Conservation (phyloP, 768 basidiomycete species). For the Trametes elegans region DNA sequence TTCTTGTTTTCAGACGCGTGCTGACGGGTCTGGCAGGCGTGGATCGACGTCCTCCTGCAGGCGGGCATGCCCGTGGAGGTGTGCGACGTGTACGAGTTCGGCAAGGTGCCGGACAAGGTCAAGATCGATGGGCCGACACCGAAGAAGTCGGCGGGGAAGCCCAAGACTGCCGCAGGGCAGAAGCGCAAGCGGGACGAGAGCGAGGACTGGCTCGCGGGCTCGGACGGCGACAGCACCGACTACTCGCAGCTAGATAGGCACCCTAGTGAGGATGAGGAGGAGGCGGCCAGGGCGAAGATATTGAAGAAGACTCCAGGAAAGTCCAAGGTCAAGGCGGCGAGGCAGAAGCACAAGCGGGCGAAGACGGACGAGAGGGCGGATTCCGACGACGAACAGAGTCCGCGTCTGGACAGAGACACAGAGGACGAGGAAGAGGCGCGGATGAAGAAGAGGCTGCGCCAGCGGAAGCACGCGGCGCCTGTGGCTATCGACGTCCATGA, state of each 20-base stretch:
- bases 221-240: too few relatives aligned
- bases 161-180: too few relatives aligned
- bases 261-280: too few relatives aligned
- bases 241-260: neutral
- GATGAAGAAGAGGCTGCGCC: neutral
- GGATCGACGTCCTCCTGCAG: constrained; percentile 47
- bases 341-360: constrained; percentile 31
- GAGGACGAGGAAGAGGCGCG: constrained; percentile 6
- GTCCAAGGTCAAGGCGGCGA: constrained; percentile 5
- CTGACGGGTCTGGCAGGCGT: constrained; percentile 32
- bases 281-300: constrained; percentile 22
- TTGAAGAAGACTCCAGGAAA: constrained; percentile 26
- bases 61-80: constrained; percentile 45
- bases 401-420: constrained; percentile 13
- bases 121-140: neutral
- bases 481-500: neutral
- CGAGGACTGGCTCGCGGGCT: too few relatives aligned
- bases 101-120: constrained; percentile 3
- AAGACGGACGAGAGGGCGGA: constrained; percentile 24
- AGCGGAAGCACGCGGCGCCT: neutral
- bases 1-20: neutral
- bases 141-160: neutral
- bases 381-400: constrained; percentile 21
- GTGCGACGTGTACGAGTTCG: constrained; percentile 37
- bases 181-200: too few relatives aligned